phyloP scores from a whole-genome alignment of 306 rosid species.

The Glycyrrhiza uralensis region DNA sequence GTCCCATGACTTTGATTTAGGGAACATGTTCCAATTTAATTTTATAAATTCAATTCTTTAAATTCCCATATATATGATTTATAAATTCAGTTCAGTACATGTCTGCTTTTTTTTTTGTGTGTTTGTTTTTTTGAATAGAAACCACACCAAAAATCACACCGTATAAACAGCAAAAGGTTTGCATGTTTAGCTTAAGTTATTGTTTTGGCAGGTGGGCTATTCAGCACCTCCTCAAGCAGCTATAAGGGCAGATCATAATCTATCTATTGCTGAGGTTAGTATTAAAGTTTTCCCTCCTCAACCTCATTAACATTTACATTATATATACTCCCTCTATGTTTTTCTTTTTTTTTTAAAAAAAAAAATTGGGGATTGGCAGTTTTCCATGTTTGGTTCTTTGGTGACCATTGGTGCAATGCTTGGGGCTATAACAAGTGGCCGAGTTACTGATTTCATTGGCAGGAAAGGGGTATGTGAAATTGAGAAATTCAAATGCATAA shows the following conservation, averaged over 20 bases:
- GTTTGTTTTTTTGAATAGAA: constrained; percentile 7
- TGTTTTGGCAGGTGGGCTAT: constrained; percentile 44
- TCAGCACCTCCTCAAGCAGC: constrained; percentile 46
- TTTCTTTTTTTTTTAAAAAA: no score
- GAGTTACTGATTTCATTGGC: constrained; percentile 58
- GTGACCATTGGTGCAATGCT: no score
- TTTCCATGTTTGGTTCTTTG: constrained; percentile 74
- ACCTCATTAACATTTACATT: neutral
- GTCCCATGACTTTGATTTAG: constrained; percentile 1
- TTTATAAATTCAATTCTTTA: neutral
- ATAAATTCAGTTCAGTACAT: neutral
- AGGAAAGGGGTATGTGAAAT: constrained; percentile 66
- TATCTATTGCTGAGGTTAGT: constrained; percentile 39
- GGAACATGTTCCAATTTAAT: neutral
- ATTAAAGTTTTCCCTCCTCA: neutral
- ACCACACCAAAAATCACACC: neutral
- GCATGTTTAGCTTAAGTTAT: constrained; percentile 13
- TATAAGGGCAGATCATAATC: constrained; percentile 37
- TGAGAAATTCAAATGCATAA: neutral
- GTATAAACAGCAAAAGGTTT: neutral
- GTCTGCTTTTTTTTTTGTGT: neutral
- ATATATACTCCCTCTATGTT: no score
- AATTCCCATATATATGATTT: neutral
- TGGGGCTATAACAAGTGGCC: constrained; percentile 66
- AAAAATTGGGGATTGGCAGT: constrained; percentile 43